Percentiles rank a stretch among this genome's conserved stretches.
Conservation (phyloP, 2,329 filamentous ascomycete species). For the Exophiala alcalophila region DNA sequence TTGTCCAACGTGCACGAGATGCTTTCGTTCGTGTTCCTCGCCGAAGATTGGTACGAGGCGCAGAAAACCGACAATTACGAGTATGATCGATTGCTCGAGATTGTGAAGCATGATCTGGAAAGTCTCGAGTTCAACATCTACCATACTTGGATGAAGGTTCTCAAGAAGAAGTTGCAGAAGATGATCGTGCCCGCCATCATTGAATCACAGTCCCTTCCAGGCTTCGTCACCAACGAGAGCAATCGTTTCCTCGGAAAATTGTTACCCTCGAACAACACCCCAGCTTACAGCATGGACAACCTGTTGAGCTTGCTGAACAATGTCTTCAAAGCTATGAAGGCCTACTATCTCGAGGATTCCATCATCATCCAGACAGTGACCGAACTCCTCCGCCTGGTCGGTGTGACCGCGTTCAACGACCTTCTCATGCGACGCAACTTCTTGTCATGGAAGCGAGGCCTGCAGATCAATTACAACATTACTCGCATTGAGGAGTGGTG, state of each 20-base stretch:
- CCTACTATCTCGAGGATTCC: constrained; percentile 92
- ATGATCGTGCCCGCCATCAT: constrained; percentile 99
- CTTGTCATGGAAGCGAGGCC: constrained; percentile 96
- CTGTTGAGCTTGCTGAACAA: constrained; percentile 92
- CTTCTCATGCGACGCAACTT: constrained; percentile 97
- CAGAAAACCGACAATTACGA: constrained; percentile 99
- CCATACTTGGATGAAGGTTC: constrained; percentile 99
- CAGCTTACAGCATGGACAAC: constrained; percentile 99
- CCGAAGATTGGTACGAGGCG: constrained; percentile 98
- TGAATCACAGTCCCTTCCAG: constrained; percentile 94
- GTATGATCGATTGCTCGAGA: constrained; percentile 94
- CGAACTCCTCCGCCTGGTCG: constrained; percentile 86
- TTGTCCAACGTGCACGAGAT: constrained; percentile 99
- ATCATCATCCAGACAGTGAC: constrained; percentile 96
- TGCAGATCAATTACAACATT: constrained; percentile 99
- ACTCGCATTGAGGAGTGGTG: constrained; percentile 99
- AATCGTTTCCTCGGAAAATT: constrained; percentile 98
- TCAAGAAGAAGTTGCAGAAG: constrained; percentile 99
- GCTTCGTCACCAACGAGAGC: constrained; percentile 97
- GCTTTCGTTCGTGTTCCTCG: constrained; percentile 98
- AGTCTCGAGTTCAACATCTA: constrained; percentile 99
- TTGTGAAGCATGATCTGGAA: constrained; percentile 98
- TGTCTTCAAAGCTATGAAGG: constrained; percentile 98
- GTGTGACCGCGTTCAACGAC: constrained; percentile 98
- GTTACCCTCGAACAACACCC: constrained; percentile 80